These are phyloP conservation scores for Eucalyptus tenuipes DNA, from an alignment of 345 rosid species.

Conservation along the genomic window DNA sequence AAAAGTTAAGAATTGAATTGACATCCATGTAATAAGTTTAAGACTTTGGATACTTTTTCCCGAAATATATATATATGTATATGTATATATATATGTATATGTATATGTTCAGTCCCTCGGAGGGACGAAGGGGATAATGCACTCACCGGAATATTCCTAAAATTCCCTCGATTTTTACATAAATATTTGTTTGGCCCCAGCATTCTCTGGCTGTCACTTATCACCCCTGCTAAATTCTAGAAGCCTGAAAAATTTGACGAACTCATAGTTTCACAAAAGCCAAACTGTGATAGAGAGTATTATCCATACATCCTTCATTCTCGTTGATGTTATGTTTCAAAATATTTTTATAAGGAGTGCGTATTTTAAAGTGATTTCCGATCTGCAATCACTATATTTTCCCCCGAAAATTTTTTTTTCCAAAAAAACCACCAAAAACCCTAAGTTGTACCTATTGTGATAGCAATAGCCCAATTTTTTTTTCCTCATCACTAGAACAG, in stretches of 20 bases:
- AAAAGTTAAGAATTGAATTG: not conserved
- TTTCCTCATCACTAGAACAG: not conserved
- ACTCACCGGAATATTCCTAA: not conserved
- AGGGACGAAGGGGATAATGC: not conserved
- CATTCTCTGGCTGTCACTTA: not conserved
- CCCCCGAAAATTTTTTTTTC: not conserved
- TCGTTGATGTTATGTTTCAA: not conserved
- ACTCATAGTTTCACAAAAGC: not conserved
- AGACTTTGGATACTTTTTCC: not conserved
- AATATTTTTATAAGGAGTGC: not conserved
- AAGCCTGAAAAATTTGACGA: not conserved
- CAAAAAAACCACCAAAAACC: not conserved
- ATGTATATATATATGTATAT: not conserved
- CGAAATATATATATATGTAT: not conserved
- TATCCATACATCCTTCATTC: not conserved
- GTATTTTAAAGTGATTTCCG: not conserved
- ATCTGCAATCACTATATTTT: not conserved
- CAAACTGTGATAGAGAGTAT: not conserved
- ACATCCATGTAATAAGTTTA: rapidly evolving
- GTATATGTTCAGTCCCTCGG: not conserved
- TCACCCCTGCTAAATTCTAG: not conserved
- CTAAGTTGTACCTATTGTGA: not conserved
- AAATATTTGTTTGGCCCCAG: not conserved
- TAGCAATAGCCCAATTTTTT: not conserved
- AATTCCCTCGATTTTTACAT: not conserved